phyloP scores from a whole-genome alignment of 2,329 filamentous ascomycete species.

The Colletotrichum navitas region DNA sequence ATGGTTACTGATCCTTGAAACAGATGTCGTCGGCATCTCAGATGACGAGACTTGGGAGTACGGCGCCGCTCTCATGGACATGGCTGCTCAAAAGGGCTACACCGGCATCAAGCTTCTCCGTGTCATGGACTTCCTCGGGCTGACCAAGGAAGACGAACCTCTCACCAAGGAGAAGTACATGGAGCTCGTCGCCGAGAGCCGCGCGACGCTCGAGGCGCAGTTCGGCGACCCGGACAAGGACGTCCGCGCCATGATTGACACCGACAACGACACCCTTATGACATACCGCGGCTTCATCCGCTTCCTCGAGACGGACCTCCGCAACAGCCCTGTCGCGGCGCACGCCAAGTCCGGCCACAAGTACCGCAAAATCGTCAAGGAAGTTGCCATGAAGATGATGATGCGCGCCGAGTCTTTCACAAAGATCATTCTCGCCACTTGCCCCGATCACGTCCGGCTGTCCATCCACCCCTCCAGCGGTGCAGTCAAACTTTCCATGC shows the following conservation, averaged over 20 bases:
- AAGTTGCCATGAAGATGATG: constrained; percentile 43
- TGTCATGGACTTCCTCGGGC: constrained; percentile 52
- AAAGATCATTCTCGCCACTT: constrained; percentile 41
- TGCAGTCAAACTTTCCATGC: constrained; percentile 43
- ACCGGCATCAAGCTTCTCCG: constrained; percentile 52
- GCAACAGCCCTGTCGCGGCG: constrained; percentile 35
- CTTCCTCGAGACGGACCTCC: constrained; percentile 41
- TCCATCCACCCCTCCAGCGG: constrained; percentile 44
- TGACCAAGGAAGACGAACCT: constrained; percentile 35
- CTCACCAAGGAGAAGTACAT: constrained; percentile 39
- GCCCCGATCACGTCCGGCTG: constrained; percentile 42
- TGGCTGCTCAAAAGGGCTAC: constrained; percentile 51
- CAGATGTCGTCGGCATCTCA: constrained; percentile 56
- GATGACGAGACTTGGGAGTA: constrained; percentile 58
- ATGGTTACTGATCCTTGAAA: constrained; percentile 40
- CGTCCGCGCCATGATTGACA: constrained; percentile 41
- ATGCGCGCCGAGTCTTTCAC: constrained; percentile 42
- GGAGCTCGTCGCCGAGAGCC: constrained; percentile 31
- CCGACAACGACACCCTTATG: constrained; percentile 43
- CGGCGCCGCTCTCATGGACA: constrained; percentile 52
- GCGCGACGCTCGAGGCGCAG: constrained; percentile 36
- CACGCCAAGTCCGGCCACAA: constrained; percentile 39
- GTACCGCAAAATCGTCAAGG: constrained; percentile 43
- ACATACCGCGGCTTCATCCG: constrained; percentile 44
- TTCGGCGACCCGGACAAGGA: constrained; percentile 37